Base-by-base conservation (phyloP, 371 early-diverging fungal genomes). In the Mortierella sp. region DNA sequence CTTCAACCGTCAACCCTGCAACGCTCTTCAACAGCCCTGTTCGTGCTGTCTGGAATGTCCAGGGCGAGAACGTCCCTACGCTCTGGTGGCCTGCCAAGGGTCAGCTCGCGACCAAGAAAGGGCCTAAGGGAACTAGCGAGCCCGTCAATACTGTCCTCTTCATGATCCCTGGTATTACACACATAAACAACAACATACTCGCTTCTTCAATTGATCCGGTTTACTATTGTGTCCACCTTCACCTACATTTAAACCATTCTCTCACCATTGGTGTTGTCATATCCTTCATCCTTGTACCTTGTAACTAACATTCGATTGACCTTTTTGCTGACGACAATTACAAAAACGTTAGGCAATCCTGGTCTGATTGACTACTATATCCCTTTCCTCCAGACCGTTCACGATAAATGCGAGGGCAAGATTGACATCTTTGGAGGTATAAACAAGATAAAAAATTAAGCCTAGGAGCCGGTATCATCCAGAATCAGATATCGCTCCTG, bases 281-380 rank as follows among this genome's bases (percentile, higher is more conserved):
- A 4, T 21, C 24, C 4, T 55, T 24, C 24, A 10, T 13, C 63
- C 11, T 34, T 63, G 31, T 26, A 10, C 16, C 42, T 63, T 34
- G 16, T 60, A 28, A 14, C 60, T 26, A 34, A 50, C 50, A 50
- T 50, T 42, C 24, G 38, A 65, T 38, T 65, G 68, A 10, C 38
- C 24, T 11, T 10, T 10, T 42, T 38, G 21, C 68, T 21, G 68
- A 38, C 50, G 3, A 50, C 50, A 16, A 38, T 5, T 38, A 38
- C 42, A 9, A 65, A 21, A 58, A 63, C 34, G 21, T 19, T 75
- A 77, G 95, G 95, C 7, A 95, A 95, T 88, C 95, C 95, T 7
- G 96, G 96, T 16, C 73, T 95, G 48, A 90, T 94, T 50, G 92
- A 94, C 58, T 96, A 94, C 84, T 96, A 96, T 76, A 91, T 87